These are phyloP conservation scores for Daldinia vernicosa DNA, from an alignment of 495 filamentous ascomycete genomes.

Conservation along the genomic window DNA sequence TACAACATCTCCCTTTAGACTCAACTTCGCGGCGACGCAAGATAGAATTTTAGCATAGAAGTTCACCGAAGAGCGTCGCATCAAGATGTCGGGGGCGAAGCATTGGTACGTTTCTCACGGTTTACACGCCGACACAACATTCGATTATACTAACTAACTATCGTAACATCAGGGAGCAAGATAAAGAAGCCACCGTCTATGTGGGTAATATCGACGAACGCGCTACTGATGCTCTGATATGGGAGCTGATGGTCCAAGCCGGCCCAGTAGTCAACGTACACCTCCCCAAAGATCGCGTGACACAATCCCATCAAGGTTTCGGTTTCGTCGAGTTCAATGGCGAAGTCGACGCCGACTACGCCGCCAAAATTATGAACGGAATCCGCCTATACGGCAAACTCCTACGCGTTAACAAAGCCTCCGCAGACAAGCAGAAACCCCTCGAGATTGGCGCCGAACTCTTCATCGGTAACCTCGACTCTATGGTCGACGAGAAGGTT, in stretches of 20 bases:
- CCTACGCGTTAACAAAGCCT: constrained; percentile 91
- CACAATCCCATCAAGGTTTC: constrained; percentile 95
- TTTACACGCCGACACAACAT: background rate
- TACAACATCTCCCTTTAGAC: background rate
- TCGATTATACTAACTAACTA: constrained; percentile 18
- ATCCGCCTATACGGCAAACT: constrained; percentile 93
- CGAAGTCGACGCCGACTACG: constrained; percentile 97
- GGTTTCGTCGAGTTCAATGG: constrained; percentile 98
- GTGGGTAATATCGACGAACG: constrained; percentile 98
- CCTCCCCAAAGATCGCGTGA: constrained; percentile 96
- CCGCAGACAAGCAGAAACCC: constrained; percentile 94
- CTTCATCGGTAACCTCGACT: constrained; percentile 95
- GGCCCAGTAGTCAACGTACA: constrained; percentile 98
- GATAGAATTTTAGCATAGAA: background rate
- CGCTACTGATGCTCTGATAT: constrained; percentile 87
- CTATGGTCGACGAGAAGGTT: constrained; percentile 93
- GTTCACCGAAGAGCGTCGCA: constrained; percentile 3
- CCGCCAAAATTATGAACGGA: constrained; percentile 95
- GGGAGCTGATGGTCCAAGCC: constrained; percentile 97
- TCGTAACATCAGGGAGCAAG: constrained; percentile 81
- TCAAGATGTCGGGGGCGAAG: constrained; percentile 74
- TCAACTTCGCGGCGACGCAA: background rate
- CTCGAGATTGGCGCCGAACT: constrained; percentile 97
- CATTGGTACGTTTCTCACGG: constrained; percentile 70
- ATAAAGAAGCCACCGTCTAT: constrained; percentile 98